phyloP scores from a whole-genome alignment of 2,329 filamentous ascomycete species.

The Blastomyces parvus region DNA sequence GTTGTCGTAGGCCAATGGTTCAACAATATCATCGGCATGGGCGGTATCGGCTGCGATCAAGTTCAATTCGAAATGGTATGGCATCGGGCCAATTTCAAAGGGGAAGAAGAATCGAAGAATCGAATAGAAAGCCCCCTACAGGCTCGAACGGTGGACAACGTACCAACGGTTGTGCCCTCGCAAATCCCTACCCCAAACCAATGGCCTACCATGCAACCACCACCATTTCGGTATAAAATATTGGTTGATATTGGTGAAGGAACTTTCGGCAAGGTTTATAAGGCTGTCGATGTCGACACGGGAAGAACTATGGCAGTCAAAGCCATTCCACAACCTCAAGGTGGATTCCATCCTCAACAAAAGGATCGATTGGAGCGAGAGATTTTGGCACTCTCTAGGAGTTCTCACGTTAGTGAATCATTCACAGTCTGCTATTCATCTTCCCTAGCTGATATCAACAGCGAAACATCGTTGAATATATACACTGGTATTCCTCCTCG shows the following conservation, averaged over 20 bases:
- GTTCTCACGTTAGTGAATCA: conserved; percentile 3
- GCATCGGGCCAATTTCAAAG: neutral
- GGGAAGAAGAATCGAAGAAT: neutral
- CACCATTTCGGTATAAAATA: conserved; percentile 11
- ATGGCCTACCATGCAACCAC: neutral
- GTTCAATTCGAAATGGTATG: conserved; percentile 13
- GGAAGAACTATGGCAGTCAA: conserved; percentile 15
- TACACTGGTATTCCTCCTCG: conserved; percentile 6
- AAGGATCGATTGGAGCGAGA: conserved; percentile 2
- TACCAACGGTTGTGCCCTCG: neutral
- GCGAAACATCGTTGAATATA: conserved; percentile 15
- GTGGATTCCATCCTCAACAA: neutral
- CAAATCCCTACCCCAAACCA: neutral
- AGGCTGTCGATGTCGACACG: conserved; percentile 13
- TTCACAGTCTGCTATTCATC: neutral
- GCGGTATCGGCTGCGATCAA: conserved; percentile 10
- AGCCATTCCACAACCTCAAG: conserved; percentile 1
- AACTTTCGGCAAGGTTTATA: conserved; percentile 16
- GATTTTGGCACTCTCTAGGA: neutral
- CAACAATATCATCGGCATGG: conserved; percentile 17
- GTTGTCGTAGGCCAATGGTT: conserved; percentile 13
- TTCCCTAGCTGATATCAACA: neutral
- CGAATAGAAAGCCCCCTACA: neutral
- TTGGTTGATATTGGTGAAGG: conserved; percentile 9
- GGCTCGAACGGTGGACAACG: conserved; percentile 3